Evolutionary conservation across 2,329 filamentous ascomycete genomes (phyloP).

Genomic region (Harringtonia aguacate): DNA sequence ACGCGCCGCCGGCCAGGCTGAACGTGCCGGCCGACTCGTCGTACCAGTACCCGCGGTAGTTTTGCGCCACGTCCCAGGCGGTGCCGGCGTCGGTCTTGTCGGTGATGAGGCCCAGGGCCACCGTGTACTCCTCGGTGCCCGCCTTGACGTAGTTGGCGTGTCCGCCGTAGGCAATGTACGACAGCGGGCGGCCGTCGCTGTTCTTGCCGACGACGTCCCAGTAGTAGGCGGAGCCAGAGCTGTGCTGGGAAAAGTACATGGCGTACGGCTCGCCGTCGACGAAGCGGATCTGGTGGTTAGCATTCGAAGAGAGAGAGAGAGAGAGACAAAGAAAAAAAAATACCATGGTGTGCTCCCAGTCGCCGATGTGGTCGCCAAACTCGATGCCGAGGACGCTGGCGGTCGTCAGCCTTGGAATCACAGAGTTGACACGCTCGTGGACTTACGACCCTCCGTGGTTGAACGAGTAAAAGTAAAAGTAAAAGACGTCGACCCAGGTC

Average conservation of each 20-base stretch:
- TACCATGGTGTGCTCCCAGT: constrained; percentile 17
- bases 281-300: constrained; percentile 14
- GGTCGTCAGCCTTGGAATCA: no score
- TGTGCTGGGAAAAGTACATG: constrained; percentile 15
- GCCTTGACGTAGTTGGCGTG: constrained; percentile 16
- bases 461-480: constrained; percentile 15
- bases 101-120: constrained; percentile 10
- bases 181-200: constrained; percentile 8
- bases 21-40: constrained; percentile 8
- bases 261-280: constrained; percentile 10
- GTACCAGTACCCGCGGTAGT: constrained; percentile 16
- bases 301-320: not conserved
- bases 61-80: constrained; percentile 14
- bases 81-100: constrained; percentile 14
- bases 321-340: not conserved
- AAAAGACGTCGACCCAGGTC: constrained; percentile 13
- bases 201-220: constrained; percentile 11
- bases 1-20: constrained; percentile 4
- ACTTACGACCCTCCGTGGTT: no score
- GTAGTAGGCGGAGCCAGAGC: constrained; percentile 14
- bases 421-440: no score
- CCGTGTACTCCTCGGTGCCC: constrained; percentile 13
- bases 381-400: constrained; percentile 13
- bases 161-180: constrained; percentile 12
- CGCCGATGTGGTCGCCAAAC: constrained; percentile 16